Percentiles rank a stretch among this genome's conserved stretches.
These are phyloP conservation scores for Mortierella sp. DNA, from an alignment of 371 early-diverging fungal genomes.

Conservation along the genomic window DNA sequence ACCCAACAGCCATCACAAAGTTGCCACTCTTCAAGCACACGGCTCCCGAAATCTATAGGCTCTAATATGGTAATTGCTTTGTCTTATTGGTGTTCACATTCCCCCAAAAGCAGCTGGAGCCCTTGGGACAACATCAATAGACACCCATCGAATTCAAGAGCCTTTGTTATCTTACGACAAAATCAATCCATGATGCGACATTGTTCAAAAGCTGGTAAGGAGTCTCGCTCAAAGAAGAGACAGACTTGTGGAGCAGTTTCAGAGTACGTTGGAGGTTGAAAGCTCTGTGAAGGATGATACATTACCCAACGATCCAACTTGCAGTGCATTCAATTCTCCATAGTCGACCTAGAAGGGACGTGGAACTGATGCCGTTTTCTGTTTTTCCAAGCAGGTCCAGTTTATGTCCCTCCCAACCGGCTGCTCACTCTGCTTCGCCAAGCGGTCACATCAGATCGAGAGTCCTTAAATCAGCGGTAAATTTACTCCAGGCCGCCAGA, in stretches of 20 bases:
- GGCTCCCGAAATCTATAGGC: neutral
- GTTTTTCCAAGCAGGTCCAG: too few relatives aligned
- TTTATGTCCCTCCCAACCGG: slow-evolving; percentile 80
- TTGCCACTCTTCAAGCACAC: neutral
- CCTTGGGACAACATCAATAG: slow-evolving; percentile 91
- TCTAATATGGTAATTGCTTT: neutral
- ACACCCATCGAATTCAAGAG: slow-evolving; percentile 93
- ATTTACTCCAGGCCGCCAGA: too few relatives aligned
- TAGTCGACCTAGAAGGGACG: neutral
- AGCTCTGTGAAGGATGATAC: slow-evolving; percentile 79
- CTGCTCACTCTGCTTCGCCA: slow-evolving; percentile 83
- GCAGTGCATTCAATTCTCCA: too few relatives aligned
- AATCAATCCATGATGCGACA: slow-evolving; percentile 91
- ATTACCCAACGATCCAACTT: too few relatives aligned
- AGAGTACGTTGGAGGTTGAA: slow-evolving; percentile 91
- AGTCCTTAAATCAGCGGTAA: too few relatives aligned
- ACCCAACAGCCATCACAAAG: too few relatives aligned
- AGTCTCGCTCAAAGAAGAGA: slow-evolving; percentile 87
- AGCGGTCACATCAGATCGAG: too few relatives aligned
- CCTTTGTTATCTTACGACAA: slow-evolving; percentile 93
- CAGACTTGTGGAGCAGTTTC: slow-evolving; percentile 88
- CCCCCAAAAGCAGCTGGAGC: slow-evolving; percentile 91
- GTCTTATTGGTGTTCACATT: slow-evolving; percentile 84
- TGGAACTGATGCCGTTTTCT: neutral
- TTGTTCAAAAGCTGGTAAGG: slow-evolving; percentile 96